Conservation (phyloP, 2,329 filamentous ascomycete genomes). For the Amauroascus niger region DNA sequence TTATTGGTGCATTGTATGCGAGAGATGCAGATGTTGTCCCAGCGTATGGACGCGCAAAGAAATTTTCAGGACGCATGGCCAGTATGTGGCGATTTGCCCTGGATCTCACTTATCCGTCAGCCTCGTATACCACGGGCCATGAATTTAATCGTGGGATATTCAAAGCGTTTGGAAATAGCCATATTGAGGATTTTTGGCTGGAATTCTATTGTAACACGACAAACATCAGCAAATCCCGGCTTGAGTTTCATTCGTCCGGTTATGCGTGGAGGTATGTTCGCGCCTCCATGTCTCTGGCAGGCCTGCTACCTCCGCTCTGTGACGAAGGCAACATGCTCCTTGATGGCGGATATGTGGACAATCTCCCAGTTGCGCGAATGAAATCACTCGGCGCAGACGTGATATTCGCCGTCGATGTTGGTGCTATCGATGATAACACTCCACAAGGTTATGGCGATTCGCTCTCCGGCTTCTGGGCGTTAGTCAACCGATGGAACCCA, state of each 20-base stretch:
- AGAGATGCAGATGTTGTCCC: conserved; percentile 93
- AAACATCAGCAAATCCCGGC: conserved; percentile 88
- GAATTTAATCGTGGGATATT: conserved; percentile 99
- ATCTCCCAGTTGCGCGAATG: conserved; percentile 94
- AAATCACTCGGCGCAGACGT: conserved; percentile 84
- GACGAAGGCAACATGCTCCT: conserved; percentile 95
- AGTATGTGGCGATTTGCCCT: conserved; percentile 98
- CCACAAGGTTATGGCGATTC: conserved; percentile 92
- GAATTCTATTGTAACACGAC: conserved; percentile 99
- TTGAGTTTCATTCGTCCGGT: conserved; percentile 87
- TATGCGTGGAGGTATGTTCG: conserved; percentile 97
- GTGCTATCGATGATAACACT: conserved; percentile 79
- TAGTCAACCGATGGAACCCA: conserved; percentile 93
- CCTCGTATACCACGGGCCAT: conserved; percentile 94
- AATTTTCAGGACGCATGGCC: conserved; percentile 96
- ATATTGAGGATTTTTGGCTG: conserved; percentile 98
- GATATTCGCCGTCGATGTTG: conserved; percentile 93
- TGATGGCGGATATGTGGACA: conserved; percentile 95
- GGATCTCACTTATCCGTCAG: conserved; percentile 90
- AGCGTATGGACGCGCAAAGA: conserved; percentile 93
- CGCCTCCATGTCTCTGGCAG: conserved; percentile 92
- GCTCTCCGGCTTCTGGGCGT: conserved; percentile 88
- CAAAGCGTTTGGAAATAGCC: conserved; percentile 92
- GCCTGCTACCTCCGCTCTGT: conserved; percentile 82
- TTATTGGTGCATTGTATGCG: conserved; percentile 90